Conservation (phyloP, 2,329 filamentous ascomycete genomes). For the Macrophomina pseudophaseolina region DNA sequence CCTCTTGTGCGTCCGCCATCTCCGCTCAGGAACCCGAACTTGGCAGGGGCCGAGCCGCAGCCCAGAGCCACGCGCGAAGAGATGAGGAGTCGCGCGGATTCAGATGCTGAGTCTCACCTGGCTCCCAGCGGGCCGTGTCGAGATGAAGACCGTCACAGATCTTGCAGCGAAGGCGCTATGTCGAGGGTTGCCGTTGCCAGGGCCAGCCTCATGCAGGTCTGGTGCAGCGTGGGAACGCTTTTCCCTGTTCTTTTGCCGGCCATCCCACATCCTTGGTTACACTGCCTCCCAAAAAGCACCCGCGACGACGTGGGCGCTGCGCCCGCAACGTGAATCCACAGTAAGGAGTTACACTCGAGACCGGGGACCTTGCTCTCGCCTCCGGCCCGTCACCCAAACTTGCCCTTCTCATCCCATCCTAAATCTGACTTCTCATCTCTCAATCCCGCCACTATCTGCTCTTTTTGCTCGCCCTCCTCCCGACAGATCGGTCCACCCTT, state of each 20-base stretch:
- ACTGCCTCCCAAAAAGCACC: constrained; percentile 13
- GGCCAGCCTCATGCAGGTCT: neutral
- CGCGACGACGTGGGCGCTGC: neutral
- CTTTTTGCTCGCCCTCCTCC: neutral
- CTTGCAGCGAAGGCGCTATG: neutral
- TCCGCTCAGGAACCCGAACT: neutral
- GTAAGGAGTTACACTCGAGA: constrained; percentile 16
- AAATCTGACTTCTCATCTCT: neutral
- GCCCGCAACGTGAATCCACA: constrained; percentile 12
- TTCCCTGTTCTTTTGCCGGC: constrained; percentile 18
- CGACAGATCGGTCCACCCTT: neutral
- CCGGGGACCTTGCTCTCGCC: neutral
- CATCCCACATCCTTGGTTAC: constrained; percentile 10
- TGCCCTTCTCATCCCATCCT: neutral
- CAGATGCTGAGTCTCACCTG: neutral
- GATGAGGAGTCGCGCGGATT: neutral
- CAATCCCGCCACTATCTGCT: neutral
- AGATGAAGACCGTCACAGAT: constrained; percentile 18
- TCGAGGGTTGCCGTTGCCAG: neutral
- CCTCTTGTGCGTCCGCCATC: neutral
- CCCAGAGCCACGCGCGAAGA: neutral
- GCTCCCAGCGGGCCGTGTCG: neutral
- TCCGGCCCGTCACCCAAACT: neutral
- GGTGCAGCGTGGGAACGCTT: neutral
- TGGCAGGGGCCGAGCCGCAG: neutral